Percentiles rank a stretch among this genome's conserved stretches.
Evolutionary conservation across 257 asterid species (phyloP).

Genomic region (Ilex aquifolium): DNA sequence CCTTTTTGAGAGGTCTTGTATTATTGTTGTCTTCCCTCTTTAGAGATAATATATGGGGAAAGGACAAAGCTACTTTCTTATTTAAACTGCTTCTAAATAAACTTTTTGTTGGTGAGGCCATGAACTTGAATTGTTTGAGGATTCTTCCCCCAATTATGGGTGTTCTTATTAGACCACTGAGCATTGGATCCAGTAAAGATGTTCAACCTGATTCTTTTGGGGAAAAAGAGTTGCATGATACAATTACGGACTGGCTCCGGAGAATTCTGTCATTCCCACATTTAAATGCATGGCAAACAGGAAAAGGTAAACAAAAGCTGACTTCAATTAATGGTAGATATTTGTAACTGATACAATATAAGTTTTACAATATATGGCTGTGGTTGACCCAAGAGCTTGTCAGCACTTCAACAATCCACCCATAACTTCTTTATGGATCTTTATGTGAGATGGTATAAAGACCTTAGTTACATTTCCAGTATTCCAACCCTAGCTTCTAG

Average conservation of each 20-base stretch:
- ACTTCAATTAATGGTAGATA: not conserved
- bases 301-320: conserved; percentile 53
- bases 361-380: no score
- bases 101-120: conserved; percentile 67
- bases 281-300: conserved; percentile 64
- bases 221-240: conserved; percentile 45
- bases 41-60: conserved; percentile 59
- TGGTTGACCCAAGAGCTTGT: no score
- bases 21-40: conserved; percentile 50
- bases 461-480: no score
- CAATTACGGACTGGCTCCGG: conserved; percentile 68
- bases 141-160: conserved; percentile 68
- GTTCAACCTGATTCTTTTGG: conserved; percentile 33
- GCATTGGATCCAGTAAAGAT: conserved; percentile 29
- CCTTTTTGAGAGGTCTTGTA: conserved; percentile 72
- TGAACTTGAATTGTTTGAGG: conserved; percentile 62
- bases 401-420: no score
- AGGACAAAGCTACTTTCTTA: conserved; percentile 48
- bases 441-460: no score
- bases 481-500: no score
- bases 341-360: no score
- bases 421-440: no score
- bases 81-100: conserved; percentile 50
- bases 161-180: conserved; percentile 61
- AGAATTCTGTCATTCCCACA: conserved; percentile 64